Base-by-base conservation (phyloP, 2,329 filamentous ascomycete species). In the Davidsoniella virescens region DNA sequence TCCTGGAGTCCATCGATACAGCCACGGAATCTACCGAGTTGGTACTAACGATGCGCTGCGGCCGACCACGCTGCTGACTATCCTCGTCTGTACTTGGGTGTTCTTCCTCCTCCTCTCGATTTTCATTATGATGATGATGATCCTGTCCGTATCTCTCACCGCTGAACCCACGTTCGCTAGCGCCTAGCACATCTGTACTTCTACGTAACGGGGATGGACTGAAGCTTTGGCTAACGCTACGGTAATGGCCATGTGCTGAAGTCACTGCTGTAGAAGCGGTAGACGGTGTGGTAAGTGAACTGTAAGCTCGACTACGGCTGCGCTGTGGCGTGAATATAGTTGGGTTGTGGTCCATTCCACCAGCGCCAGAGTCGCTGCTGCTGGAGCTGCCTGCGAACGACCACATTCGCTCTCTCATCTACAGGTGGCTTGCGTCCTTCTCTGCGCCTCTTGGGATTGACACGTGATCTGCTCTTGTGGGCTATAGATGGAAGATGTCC, bases 301-400 rank as follows among this genome's bases (percentile, higher is more conserved):
- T 52, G 8, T 52, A 49, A 3, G 45, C 40, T 23, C 50, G 45
- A 29, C 17, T 52, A n/a, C 50, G 50, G 39, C 25, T 38, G 23
- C 41, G 41, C 23, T 39, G 45, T 16, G 50, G 50, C n/a, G 50
- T 52, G 25, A 52, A 52, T 7, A 52, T 52, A 25, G 44, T 33
- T 12, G 20, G 49, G 16, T 52, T 40, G 38, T 48, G 23, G 14
- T 29, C 38, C 16, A 41, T 48, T 18, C 26, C 26, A 10, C 43
- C 50, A 23, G 36, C 36, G 36, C 44, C 18, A 38, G 44, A 39
- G 29, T 47, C 36, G 41, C 50, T 52, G 16, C 36, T 52, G 18
- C 41, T 49, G 23, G 17, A 23, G 45, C 33, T 49, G 33, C 39
- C 46, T n/a, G 45, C 23, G n/a, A 42, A 12, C 9, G 50, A 52